phyloP scores from a whole-genome alignment of 805 yeast genomes.

The Komagataella populi region DNA sequence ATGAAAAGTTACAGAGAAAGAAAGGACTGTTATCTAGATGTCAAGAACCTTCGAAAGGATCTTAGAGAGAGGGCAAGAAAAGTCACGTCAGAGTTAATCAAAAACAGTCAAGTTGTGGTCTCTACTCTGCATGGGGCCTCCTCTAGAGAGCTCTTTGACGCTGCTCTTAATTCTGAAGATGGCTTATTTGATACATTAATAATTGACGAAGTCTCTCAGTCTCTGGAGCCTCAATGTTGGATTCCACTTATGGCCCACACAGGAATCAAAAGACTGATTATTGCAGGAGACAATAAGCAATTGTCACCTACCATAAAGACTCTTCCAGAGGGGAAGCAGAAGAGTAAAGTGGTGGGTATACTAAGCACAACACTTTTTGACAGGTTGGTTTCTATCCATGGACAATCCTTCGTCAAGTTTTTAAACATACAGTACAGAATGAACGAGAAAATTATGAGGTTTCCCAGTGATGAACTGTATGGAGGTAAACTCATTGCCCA shows the following conservation, averaged over 20 bases:
- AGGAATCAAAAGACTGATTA: slow-evolving; percentile 42
- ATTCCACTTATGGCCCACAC: slow-evolving; percentile 68
- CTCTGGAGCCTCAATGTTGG: slow-evolving; percentile 95
- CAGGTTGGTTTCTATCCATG: slow-evolving; percentile 40
- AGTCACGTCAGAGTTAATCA: slow-evolving; percentile 42
- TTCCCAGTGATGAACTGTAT: slow-evolving; percentile 60
- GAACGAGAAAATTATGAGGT: slow-evolving; percentile 68
- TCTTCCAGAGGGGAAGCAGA: slow-evolving; percentile 8
- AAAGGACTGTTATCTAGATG: slow-evolving; percentile 50
- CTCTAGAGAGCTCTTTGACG: slow-evolving; percentile 45
- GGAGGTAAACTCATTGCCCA: slow-evolving; percentile 49
- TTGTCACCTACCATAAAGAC: slow-evolving; percentile 83
- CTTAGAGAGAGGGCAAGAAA: slow-evolving; percentile 51
- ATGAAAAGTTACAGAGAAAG: slow-evolving; percentile 52
- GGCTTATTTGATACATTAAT: slow-evolving; percentile 64
- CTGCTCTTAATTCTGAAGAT: slow-evolving; percentile 4
- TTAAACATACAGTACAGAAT: slow-evolving; percentile 78
- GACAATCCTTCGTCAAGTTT: slow-evolving; percentile 35
- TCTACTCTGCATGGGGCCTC: slow-evolving; percentile 87
- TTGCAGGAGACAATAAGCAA: slow-evolving; percentile 92
- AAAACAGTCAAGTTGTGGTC: slow-evolving; percentile 54
- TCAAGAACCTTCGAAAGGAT: slow-evolving; percentile 61
- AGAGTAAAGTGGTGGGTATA: slow-evolving; percentile 23
- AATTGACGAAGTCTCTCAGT: slow-evolving; percentile 91
- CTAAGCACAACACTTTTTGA: slow-evolving; percentile 72